Conservation (phyloP, 202 grass and related monocot genomes). For the Zizania palustris region DNA sequence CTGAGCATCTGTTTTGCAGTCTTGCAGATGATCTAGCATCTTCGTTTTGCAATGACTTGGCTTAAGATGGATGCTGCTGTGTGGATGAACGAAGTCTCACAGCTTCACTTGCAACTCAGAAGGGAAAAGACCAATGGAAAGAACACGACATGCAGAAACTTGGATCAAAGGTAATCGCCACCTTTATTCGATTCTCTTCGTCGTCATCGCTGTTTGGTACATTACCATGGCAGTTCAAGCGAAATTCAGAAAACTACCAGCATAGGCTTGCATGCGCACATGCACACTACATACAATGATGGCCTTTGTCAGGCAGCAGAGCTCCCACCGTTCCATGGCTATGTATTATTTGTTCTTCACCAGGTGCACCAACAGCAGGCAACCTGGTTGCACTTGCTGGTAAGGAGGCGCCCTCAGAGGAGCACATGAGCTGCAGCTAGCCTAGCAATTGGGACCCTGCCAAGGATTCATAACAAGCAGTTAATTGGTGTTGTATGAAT, state of each 20-base stretch:
- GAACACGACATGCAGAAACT: neutral
- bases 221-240: conserved; percentile 45
- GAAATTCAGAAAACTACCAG: conserved; percentile 26
- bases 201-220: conserved; percentile 47
- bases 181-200: conserved; percentile 39
- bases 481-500: conserved; percentile 8
- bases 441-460: conserved; percentile 90
- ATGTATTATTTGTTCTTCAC: conserved; percentile 43
- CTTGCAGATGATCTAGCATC: neutral
- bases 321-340: conserved; percentile 41
- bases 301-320: conserved; percentile 32
- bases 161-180: conserved; percentile 6
- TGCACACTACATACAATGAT: conserved; percentile 30
- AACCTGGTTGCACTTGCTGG: neutral
- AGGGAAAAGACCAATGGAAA: neutral
- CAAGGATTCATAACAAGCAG: conserved; percentile 25
- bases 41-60: neutral
- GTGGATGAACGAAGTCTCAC: neutral
- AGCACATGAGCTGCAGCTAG: conserved; percentile 88
- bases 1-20: neutral
- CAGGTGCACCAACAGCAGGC: conserved; percentile 50
- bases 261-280: conserved; percentile 35
- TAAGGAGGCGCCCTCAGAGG: conserved; percentile 36
- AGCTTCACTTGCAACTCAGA: neutral
- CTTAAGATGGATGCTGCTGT: neutral